A percentile compares a stretch with the other conserved stretches of the same genome.
phyloP scores from a whole-genome alignment of 2,329 filamentous ascomycete genomes.

The Sporothrix euskadiensis region DNA sequence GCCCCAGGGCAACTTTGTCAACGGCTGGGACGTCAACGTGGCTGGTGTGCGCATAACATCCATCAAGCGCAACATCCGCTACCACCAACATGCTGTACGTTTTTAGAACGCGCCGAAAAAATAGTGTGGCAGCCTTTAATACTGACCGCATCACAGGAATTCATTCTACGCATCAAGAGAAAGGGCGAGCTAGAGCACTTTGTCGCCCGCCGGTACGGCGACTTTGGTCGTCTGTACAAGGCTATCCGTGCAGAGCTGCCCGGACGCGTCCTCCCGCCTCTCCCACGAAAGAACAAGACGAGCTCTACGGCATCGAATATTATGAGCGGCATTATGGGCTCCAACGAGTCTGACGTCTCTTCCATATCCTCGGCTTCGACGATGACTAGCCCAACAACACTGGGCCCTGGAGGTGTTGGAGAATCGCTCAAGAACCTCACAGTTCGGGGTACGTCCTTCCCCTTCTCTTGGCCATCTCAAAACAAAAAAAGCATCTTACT shows the following conservation, averaged over 20 bases:
- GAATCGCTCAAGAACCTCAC: slow-evolving; percentile 46
- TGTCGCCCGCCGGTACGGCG: slow-evolving; percentile 82
- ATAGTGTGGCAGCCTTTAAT: neutral
- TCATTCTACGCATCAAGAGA: slow-evolving; percentile 81
- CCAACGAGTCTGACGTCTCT: slow-evolving; percentile 72
- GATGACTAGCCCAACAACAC: slow-evolving; percentile 43
- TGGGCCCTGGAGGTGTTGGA: slow-evolving; percentile 35
- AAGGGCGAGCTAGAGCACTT: slow-evolving; percentile 74
- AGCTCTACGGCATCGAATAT: slow-evolving; percentile 65
- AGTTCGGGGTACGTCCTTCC: slow-evolving; percentile 39
- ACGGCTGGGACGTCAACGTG: slow-evolving; percentile 97
- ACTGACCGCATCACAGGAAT: slow-evolving; percentile 61
- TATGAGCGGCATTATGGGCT: slow-evolving; percentile 53
- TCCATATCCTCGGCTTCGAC: slow-evolving; percentile 82
- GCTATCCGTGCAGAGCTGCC: slow-evolving; percentile 80
- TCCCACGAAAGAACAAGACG: slow-evolving; percentile 90
- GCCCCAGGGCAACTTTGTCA: slow-evolving; percentile 87
- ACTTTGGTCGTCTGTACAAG: slow-evolving; percentile 80
- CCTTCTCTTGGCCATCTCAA: neutral
- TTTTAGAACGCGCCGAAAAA: neutral
- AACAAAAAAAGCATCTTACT: neutral
- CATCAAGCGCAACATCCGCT: slow-evolving; percentile 80
- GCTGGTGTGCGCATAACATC: slow-evolving; percentile 80
- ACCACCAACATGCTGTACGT: slow-evolving; percentile 86
- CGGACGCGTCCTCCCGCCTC: slow-evolving; percentile 80